A percentile compares a stretch with the other conserved stretches of the same genome.
Conservation (phyloP, 2,329 filamentous ascomycete genomes). For the Huntiella omanensis region DNA sequence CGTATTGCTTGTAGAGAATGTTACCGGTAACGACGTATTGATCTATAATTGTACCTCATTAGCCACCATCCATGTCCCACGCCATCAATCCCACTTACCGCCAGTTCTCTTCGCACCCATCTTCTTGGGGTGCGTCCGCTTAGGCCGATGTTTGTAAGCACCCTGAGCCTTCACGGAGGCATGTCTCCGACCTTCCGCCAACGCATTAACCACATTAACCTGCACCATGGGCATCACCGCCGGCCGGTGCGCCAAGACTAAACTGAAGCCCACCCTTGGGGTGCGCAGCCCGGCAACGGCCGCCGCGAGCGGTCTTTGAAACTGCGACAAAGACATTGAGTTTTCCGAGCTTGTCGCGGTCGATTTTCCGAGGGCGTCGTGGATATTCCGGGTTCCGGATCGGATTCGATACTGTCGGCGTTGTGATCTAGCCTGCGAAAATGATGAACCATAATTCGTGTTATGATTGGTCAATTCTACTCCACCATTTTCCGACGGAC, state of each 20-base stretch:
- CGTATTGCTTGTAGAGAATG: slow-evolving; percentile 94
- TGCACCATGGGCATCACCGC: slow-evolving; percentile 10
- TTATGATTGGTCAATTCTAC: slow-evolving; percentile 6
- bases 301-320: slow-evolving; percentile 28
- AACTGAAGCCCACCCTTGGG: slow-evolving; percentile 10
- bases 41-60: slow-evolving; percentile 28
- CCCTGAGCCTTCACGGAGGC: slow-evolving; percentile 46
- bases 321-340: slow-evolving; percentile 16
- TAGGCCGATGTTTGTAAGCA: slow-evolving; percentile 44
- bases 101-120: slow-evolving; percentile 85
- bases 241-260: slow-evolving; percentile 13
- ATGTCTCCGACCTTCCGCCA: slow-evolving; percentile 27
- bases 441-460: slow-evolving; percentile 3
- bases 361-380: too few relatives aligned
- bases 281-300: slow-evolving; percentile 18
- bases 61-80: background rate
- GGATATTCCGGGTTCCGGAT: too few relatives aligned
- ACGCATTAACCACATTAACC: slow-evolving; percentile 11
- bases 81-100: slow-evolving; percentile 34
- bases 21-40: slow-evolving; percentile 90
- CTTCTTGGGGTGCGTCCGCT: slow-evolving; percentile 53
- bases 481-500: slow-evolving; percentile 7
- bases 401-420: too few relatives aligned
- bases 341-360: too few relatives aligned
- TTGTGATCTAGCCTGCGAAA: slow-evolving; percentile 3